These are phyloP conservation scores for Ambispora gerdemannii DNA, from an alignment of 192 early-diverging fungal species.

Conservation along the genomic window DNA sequence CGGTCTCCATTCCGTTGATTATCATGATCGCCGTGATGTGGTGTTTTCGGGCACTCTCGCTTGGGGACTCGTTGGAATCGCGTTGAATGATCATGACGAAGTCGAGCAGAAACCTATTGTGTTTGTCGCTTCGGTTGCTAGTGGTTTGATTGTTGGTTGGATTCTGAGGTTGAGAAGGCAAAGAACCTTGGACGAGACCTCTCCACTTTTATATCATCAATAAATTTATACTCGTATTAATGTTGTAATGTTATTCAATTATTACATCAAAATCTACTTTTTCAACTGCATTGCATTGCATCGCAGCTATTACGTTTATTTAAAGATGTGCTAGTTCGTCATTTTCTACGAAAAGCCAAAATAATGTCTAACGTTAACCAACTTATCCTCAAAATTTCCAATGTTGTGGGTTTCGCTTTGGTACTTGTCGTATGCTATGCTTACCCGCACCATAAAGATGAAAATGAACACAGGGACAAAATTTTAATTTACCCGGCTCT, in stretches of 20 bases:
- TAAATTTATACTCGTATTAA: no score
- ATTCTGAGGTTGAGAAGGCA: no score
- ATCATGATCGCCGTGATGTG: conserved; percentile 40
- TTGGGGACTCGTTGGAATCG: conserved; percentile 33
- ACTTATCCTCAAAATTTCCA: neutral
- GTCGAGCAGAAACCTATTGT: neutral
- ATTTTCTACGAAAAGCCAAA: neutral
- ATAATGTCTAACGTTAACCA: neutral
- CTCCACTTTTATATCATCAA: no score
- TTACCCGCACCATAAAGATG: neutral
- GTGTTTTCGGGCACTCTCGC: conserved; percentile 38
- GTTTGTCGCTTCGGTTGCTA: neutral
- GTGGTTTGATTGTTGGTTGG: conserved; percentile 17
- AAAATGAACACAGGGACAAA: no score
- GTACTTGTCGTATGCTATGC: neutral
- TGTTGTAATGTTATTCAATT: no score
- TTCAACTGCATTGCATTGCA: no score
- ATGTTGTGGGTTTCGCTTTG: neutral
- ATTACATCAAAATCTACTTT: no score
- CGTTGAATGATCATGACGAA: neutral
- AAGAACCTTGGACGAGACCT: no score
- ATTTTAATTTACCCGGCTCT: neutral
- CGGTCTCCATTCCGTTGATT: conserved; percentile 33
- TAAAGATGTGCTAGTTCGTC: no score
- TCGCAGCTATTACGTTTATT: no score